Conservation (phyloP, 495 filamentous ascomycete genomes). For the Penicillium silybi region DNA sequence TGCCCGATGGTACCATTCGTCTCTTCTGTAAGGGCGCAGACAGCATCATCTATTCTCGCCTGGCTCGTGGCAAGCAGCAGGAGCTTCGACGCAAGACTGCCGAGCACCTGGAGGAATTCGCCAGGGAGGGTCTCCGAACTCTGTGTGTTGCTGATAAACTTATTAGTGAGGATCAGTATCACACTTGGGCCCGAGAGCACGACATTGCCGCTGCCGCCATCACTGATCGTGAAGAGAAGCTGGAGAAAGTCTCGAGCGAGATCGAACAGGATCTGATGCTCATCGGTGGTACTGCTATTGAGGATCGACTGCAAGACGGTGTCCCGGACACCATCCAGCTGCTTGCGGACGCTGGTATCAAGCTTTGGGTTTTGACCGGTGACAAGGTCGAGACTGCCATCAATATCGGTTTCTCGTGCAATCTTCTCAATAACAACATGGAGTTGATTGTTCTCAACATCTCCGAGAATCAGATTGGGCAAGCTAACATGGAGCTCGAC, state of each 20-base stretch:
- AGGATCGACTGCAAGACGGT: constrained; percentile 95
- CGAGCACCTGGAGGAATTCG: constrained; percentile 94
- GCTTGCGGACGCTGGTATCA: constrained; percentile 91
- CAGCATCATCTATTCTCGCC: constrained; percentile 92
- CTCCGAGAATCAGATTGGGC: constrained; percentile 62
- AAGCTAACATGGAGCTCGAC: constrained; percentile 67
- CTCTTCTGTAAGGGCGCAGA: constrained; percentile 98
- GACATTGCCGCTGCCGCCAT: constrained; percentile 83
- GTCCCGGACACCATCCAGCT: constrained; percentile 95
- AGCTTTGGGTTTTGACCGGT: constrained; percentile 98
- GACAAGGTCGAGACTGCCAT: constrained; percentile 99
- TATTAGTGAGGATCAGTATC: constrained; percentile 82
- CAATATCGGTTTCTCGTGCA: constrained; percentile 99
- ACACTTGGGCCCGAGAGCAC: constrained; percentile 77
- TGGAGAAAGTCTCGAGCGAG: constrained; percentile 81
- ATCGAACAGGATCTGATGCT: constrained; percentile 90
- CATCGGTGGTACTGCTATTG: constrained; percentile 94
- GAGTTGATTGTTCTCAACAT: constrained; percentile 91
- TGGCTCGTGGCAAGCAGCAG: constrained; percentile 78
- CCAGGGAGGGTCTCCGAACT: constrained; percentile 89
- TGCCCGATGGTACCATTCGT: constrained; percentile 89
- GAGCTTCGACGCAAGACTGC: constrained; percentile 81
- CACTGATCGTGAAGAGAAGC: constrained; percentile 84
- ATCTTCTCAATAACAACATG: constrained; percentile 96
- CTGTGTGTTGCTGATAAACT: constrained; percentile 89